phyloP scores from a whole-genome alignment of 495 filamentous ascomycete species.

The Podospora didyma region DNA sequence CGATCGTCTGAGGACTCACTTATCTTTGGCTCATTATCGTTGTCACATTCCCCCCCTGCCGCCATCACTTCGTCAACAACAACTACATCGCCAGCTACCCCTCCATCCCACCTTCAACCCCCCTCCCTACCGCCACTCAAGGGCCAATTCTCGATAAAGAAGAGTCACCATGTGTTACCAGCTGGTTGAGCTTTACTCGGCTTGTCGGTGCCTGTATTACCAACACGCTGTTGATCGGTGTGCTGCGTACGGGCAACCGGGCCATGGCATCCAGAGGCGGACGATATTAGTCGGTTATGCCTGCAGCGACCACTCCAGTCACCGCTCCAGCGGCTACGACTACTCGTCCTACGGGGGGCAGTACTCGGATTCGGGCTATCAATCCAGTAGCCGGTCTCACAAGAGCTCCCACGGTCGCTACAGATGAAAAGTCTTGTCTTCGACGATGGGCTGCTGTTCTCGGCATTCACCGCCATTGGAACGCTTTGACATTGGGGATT shows the following conservation, averaged over 20 bases:
- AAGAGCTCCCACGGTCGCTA: constrained; percentile 37
- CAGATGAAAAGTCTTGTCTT: constrained; percentile 53
- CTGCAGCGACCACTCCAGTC: constrained; percentile 48
- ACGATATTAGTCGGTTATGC: constrained; percentile 79
- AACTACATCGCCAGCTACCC: not conserved
- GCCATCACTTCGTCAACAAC: not conserved
- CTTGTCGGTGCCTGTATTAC: constrained; percentile 82
- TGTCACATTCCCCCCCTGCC: not conserved
- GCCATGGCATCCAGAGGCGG: constrained; percentile 66
- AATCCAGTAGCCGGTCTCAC: constrained; percentile 40
- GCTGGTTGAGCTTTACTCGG: constrained; percentile 73
- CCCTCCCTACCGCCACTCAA: not conserved
- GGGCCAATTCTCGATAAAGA: not conserved
- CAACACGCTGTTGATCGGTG: constrained; percentile 78
- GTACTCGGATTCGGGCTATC: constrained; percentile 52
- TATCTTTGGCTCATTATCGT: not conserved
- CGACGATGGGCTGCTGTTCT: constrained; percentile 46
- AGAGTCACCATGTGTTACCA: constrained; percentile 64
- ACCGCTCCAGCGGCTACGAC: constrained; percentile 14
- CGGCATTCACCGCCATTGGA: constrained; percentile 43
- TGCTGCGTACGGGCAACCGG: constrained; percentile 61
- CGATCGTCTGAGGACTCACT: not conserved
- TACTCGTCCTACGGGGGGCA: constrained; percentile 22
- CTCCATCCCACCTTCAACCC: not conserved
- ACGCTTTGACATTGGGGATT: constrained; percentile 42